Base-by-base conservation (phyloP, 805 yeast genomes). In the Pichia deserticola region DNA sequence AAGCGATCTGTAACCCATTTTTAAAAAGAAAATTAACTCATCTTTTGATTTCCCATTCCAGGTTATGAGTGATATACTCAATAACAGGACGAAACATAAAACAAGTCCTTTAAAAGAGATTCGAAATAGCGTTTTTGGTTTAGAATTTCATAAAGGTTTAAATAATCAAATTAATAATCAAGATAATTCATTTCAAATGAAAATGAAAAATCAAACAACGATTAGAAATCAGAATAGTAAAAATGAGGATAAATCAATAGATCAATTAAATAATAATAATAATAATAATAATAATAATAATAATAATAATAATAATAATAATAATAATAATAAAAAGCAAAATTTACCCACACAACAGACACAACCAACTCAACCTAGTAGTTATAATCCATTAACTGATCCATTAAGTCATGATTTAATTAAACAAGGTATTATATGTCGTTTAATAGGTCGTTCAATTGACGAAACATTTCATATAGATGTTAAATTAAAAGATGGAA, bases 351-450 rank as follows among this genome's bases (percentile, higher is more conserved):
- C 51, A 55, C 27, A 59, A 54, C 45, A 44, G 1, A 68, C 72
- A 4, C 72, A 68, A 51, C 70, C 72, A 9, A 68, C 72, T 3
- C 72, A 68, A 41, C 70, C 69, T 5, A 66, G 66, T 51, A 60
- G 57, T 7, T 59, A 57, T 40, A 60, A 62, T 42, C 63, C 63
- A 1, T 51, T 49, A 1, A 46, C 51, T 5, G 68, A 62, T 44
- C 53, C 54, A 13, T 44, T 62, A 27, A 58, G 61, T 5, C 59
- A 59, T 20, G 61, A 62, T 27, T 49, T 66, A 48, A 47, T 64
- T 10, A 54, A 57, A 6, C 51, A 60, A 11, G 70, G 69, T 3
- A 64, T 64, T n/a, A 55, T 68, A n/a, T 68, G 70, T 47, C 58
- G 72, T 13, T 53, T 68, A 42, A 61, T 68, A 33, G 66, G 71